phyloP scores from a whole-genome alignment of 2,329 filamentous ascomycete species.

The Aspergillus flavus region DNA sequence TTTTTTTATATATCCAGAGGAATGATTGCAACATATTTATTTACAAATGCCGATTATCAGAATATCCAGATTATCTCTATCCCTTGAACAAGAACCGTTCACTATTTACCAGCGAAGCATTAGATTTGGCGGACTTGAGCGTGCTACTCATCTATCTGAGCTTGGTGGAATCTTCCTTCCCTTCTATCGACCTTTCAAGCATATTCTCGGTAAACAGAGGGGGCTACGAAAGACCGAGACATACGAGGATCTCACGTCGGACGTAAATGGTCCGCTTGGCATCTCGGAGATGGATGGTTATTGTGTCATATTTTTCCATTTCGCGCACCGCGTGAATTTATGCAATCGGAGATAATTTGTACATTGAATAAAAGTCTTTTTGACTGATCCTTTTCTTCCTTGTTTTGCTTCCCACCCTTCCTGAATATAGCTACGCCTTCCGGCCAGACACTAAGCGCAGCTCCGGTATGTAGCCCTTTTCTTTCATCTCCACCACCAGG shows the following conservation, averaged over 20 bases:
- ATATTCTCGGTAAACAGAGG: not conserved
- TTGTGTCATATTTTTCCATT: not conserved
- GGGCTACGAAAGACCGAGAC: not conserved
- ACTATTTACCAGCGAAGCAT: not conserved
- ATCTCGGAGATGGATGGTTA: not conserved
- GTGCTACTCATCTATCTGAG: not conserved
- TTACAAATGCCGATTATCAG: no score
- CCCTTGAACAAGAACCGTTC: no score
- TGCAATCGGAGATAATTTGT: not conserved
- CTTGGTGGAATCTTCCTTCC: not conserved
- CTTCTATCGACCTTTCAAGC: not conserved
- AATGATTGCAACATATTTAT: no score
- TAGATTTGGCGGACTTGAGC: not conserved
- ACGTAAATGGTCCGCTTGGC: not conserved
- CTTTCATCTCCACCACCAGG: slow-evolving; percentile 13
- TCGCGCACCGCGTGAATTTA: not conserved
- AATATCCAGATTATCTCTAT: no score
- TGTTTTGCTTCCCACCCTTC: not conserved
- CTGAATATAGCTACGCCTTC: not conserved
- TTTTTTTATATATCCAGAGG: no score
- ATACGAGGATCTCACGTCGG: not conserved
- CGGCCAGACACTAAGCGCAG: slow-evolving; percentile 10
- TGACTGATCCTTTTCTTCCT: not conserved
- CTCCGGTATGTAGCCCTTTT: slow-evolving; percentile 15
- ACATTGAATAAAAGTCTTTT: not conserved